Evolutionary conservation across 306 rosid genomes (phyloP), one percentile per base, ranked within the genome.

Genomic region (Argentina anserina): DNA sequence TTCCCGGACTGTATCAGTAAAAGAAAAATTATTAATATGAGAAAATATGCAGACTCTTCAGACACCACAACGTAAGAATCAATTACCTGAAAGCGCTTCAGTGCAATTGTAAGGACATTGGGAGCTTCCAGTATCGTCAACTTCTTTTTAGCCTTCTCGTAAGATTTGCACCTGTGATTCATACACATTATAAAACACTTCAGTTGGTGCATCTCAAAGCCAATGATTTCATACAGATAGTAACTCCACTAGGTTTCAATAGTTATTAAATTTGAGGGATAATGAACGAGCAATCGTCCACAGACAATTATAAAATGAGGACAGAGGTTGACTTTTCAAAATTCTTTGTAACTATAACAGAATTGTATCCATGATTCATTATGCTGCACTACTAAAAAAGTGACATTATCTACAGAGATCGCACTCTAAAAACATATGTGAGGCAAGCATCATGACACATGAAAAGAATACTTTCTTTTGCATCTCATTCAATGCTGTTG

Each of bases 121-220:
- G 97, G 97, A 55, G 97, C 99, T 85, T 95, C 97, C 31, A 86
- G 80, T 76, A 95, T 80, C 60, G 94, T 92, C 84, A 95, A 67
- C 81, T 95, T 91, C 90, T 90, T 95, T 83, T 95, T 95, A 75
- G 99, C 99, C 85, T 88, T 91, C 90, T 87, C 93, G 68, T 90
- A 95, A 70, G 97, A 88, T 81, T 95, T 90, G 86, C 99, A 95
- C 75, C 99, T 93, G 65, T 7, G 85, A 76, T 81, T 50, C 70
- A 84, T 55, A 81, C 15, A 37, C 41, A 53, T 53, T 53, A 26
- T 21, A 66, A 53, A 74, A 65, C 39, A 31, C 31, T 41, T 41
- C 50, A 15, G 52, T 58, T 34, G 42, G 21, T 5, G 25, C 72
- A 47, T 65, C 53, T 25, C 26, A 20, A 56, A 59, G 31, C 55